Conservation (phyloP, 345 rosid genomes). For the Salix suchowensis region DNA sequence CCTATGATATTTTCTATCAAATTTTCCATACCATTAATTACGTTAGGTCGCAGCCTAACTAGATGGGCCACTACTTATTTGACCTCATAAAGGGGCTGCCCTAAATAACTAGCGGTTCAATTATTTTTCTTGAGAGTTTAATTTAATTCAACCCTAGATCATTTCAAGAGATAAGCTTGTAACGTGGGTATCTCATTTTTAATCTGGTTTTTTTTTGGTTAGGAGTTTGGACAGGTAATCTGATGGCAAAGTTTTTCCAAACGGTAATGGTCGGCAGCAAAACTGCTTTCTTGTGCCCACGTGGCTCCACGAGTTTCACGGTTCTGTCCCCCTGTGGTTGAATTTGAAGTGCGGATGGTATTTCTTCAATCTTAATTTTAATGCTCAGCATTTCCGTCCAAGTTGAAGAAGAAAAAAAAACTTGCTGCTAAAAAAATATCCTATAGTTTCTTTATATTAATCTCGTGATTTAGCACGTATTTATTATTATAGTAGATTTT, state of each 20-base stretch:
- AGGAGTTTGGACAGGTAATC: background rate
- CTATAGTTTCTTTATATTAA: no score
- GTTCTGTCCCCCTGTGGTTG: conserved; percentile 1
- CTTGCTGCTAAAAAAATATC: no score
- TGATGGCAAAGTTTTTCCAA: conserved; percentile 15
- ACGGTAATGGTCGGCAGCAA: conserved; percentile 18
- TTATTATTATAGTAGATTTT: no score
- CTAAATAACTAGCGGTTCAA: conserved; percentile 36
- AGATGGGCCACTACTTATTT: conserved; percentile 39
- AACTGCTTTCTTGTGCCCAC: conserved; percentile 20
- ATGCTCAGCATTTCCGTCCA: conserved; percentile 11
- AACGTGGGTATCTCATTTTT: background rate
- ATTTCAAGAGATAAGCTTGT: background rate
- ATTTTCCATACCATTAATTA: conserved; percentile 47
- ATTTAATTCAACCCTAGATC: background rate
- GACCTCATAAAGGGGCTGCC: conserved; percentile 45
- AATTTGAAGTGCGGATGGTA: background rate
- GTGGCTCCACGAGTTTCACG: conserved; percentile 24
- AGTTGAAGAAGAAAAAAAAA: background rate
- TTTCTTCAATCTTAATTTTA: background rate
- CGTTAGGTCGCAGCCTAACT: conserved; percentile 62
- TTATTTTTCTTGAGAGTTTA: background rate
- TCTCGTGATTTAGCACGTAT: no score
- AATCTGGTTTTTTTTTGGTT: no score
- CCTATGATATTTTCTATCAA: conserved; percentile 23